A percentile compares a stretch with the other conserved stretches of the same genome.
These are phyloP conservation scores for Diplodia intermedia DNA, from an alignment of 2,329 filamentous ascomycete species.

Conservation along the genomic window DNA sequence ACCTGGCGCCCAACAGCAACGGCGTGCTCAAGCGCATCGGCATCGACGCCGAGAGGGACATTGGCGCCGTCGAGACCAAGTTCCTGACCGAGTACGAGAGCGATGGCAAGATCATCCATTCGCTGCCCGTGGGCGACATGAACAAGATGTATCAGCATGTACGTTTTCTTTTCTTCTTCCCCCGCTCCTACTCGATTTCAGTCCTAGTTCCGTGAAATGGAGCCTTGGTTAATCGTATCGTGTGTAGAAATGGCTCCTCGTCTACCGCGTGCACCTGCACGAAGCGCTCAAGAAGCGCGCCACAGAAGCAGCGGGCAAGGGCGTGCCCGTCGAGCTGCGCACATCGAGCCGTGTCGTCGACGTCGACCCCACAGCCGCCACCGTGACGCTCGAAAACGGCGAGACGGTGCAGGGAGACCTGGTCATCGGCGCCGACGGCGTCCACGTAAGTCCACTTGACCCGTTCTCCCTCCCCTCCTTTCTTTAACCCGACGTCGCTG, in stretches of 20 bases:
- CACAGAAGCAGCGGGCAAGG: constrained; percentile 22
- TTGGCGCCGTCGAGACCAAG: constrained; percentile 41
- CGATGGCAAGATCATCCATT: constrained; percentile 15
- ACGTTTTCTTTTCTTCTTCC: not conserved
- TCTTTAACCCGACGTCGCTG: constrained; percentile 18
- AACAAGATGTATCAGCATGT: constrained; percentile 5
- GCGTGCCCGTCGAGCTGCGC: constrained; percentile 49
- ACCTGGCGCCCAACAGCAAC: constrained; percentile 67
- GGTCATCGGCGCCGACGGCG: constrained; percentile 63
- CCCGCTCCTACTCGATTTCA: too few relatives aligned
- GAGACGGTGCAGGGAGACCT: constrained; percentile 56
- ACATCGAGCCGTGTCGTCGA: constrained; percentile 54
- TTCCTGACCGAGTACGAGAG: constrained; percentile 22
- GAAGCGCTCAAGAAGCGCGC: constrained; percentile 55
- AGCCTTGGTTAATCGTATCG: not conserved
- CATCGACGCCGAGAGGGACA: constrained; percentile 47
- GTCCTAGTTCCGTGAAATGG: not conserved
- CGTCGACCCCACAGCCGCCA: constrained; percentile 52
- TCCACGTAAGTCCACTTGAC: constrained; percentile 48
- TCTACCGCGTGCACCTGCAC: constrained; percentile 62
- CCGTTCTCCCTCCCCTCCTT: not conserved
- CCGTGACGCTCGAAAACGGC: constrained; percentile 56
- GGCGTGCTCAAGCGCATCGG: constrained; percentile 60
- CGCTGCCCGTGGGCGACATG: constrained; percentile 3
- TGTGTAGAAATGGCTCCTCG: constrained; percentile 42